Percentiles rank a stretch among this genome's conserved stretches.
These are phyloP conservation scores for Candida andamanensis DNA, from an alignment of 805 yeast species.

Conservation along the genomic window DNA sequence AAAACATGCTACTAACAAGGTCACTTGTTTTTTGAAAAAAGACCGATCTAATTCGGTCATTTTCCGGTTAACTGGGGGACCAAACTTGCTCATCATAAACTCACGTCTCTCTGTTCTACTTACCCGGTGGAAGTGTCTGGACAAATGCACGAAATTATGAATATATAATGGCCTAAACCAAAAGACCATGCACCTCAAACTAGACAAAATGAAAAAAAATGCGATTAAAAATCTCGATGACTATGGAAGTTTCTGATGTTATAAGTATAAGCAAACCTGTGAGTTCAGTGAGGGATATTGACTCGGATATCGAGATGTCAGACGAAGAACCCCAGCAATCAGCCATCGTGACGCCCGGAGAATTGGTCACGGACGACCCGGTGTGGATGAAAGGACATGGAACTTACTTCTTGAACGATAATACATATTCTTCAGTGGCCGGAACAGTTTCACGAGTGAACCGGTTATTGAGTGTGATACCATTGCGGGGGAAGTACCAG, in stretches of 20 bases:
- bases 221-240: too few relatives aligned
- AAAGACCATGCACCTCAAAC: conserved; percentile 1
- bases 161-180: not conserved
- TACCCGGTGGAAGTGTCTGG: conserved; percentile 11
- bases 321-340: conserved; percentile 21
- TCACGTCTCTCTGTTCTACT: conserved; percentile 23
- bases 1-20: conserved; percentile 63
- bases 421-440: conserved; percentile 86
- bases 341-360: conserved; percentile 86
- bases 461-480: conserved; percentile 76
- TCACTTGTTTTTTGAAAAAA: conserved; percentile 53
- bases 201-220: too few relatives aligned
- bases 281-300: conserved; percentile 8
- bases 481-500: conserved; percentile 79
- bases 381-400: conserved; percentile 99
- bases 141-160: conserved; percentile 3
- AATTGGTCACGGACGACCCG: conserved; percentile 90
- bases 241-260: conserved; percentile 23
- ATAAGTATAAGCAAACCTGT: conserved; percentile 34
- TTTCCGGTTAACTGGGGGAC: conserved; percentile 66
- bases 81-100: conserved; percentile 25
- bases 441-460: conserved; percentile 86
- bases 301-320: conserved; percentile 38
- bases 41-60: conserved; percentile 65
- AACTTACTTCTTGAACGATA: conserved; percentile 70